phyloP scores from a whole-genome alignment of 2,329 filamentous ascomycete species.

The Colletotrichum agaves region DNA sequence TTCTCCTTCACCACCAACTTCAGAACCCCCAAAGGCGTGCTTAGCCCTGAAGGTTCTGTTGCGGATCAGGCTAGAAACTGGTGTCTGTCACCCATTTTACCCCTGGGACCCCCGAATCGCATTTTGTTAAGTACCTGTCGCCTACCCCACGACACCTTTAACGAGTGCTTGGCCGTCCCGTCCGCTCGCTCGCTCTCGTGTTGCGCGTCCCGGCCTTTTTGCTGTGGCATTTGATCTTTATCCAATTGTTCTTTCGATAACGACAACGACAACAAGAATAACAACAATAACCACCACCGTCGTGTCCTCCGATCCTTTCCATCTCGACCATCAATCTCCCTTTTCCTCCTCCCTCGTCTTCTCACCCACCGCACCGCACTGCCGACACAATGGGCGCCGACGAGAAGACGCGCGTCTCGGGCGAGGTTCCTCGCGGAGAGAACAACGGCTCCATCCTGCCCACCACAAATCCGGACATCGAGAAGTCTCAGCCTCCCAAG shows the following conservation, averaged over 20 bases:
- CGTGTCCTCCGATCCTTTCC: constrained; percentile 1
- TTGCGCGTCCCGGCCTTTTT: constrained; percentile 25
- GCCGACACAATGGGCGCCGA: constrained; percentile 52
- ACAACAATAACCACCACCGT: constrained; percentile 16
- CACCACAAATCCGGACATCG: constrained; percentile 78
- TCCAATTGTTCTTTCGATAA: constrained; percentile 13
- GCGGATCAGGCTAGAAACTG: constrained; percentile 21
- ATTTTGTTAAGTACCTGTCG: constrained; percentile 38
- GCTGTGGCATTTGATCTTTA: neutral
- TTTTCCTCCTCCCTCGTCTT: neutral
- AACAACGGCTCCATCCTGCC: constrained; percentile 74
- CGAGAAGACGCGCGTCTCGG: constrained; percentile 86
- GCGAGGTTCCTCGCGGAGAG: constrained; percentile 74
- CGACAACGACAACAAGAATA: neutral
- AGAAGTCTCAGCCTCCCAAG: constrained; percentile 76
- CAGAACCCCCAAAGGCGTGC: constrained; percentile 15
- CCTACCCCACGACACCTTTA: constrained; percentile 37
- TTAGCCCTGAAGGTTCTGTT: constrained; percentile 19
- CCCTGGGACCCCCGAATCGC: constrained; percentile 38
- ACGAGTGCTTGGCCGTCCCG: constrained; percentile 40
- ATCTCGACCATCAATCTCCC: neutral
- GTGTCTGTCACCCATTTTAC: constrained; percentile 22
- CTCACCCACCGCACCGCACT: constrained; percentile 1
- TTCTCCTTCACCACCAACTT: constrained; percentile 9
- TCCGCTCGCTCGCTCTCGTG: constrained; percentile 38